Base-by-base conservation (phyloP, 202 grass and related monocot species). In the Carex arenaria region DNA sequence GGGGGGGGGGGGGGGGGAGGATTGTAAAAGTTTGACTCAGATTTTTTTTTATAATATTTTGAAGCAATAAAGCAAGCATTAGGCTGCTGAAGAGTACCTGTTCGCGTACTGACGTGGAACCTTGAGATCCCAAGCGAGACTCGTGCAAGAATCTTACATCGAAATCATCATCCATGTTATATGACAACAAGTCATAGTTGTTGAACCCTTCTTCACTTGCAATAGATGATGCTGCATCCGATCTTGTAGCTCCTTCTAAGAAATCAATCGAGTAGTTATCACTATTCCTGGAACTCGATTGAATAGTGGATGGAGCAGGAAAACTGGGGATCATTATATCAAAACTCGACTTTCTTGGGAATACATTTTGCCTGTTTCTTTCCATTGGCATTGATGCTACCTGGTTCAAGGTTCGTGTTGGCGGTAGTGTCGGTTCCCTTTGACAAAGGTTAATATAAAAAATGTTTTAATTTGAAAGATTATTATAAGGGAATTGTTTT, bases 231-330 rank as follows among this genome's bases (percentile, higher is more conserved):
- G 28, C 30, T 3, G 3, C 28, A 38, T 59, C 73, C 3, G 22
- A 54, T 75, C 51, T 55, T 2, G 7, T 10, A 56, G 20, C 28
- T 34, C 15, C 14, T 34, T 57, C 28, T 19, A 15, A 77, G 28
- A 77, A 77, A 77, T 77, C 72, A n/a, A 36, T 8, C 7, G 73
- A 77, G 73, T 31, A 75, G 23, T 77, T 77, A n/a, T 57, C 52
- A 56, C 72, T 77, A 26, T 18, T 55, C 72, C 17, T 0, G 52
- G 7, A 7, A 77, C 72, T 77, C 5, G 9, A 15, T 34, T 32
- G 72, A 18, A 30, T 55, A n/a, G 22, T 52, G 28, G 72, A 57
- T 55, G 19, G 69, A 72, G 51, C 23, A n/a, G 51, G 51, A 57
- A 77, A 57, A 28, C 72, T 8, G 6, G 69, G 10, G 15, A 72